phyloP scores from a whole-genome alignment of 2,329 filamentous ascomycete genomes.

The Purpureocillium lavendulum region DNA sequence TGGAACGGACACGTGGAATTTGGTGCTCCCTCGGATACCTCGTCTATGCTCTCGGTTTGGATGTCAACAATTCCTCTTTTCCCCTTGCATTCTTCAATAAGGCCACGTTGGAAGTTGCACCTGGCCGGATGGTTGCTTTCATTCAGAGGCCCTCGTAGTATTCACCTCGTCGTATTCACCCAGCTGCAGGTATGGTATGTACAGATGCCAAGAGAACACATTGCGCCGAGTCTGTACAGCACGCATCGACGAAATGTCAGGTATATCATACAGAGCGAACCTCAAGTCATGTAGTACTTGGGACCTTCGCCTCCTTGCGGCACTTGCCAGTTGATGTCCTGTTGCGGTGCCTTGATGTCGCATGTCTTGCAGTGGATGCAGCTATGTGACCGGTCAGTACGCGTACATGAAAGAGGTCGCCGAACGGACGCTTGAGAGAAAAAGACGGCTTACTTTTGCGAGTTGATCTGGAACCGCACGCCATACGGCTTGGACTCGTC shows the following conservation, averaged over 20 bases:
- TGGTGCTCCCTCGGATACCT: background rate
- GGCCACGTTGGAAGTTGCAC: no score
- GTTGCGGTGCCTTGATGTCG: constrained; percentile 93
- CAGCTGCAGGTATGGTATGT: constrained; percentile 14
- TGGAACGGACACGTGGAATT: constrained; percentile 9
- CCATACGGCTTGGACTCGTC: constrained; percentile 79
- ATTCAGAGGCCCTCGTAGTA: no score
- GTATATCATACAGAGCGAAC: no score
- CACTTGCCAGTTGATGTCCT: constrained; percentile 97
- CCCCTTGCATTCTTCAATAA: constrained; percentile 1
- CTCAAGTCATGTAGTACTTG: constrained; percentile 62
- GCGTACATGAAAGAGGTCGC: background rate
- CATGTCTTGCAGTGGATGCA: constrained; percentile 99
- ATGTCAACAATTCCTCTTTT: constrained; percentile 2
- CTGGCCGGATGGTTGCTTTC: no score
- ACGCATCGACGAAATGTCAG: no score
- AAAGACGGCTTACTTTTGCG: constrained; percentile 70
- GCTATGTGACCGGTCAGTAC: constrained; percentile 34
- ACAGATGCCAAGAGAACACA: background rate
- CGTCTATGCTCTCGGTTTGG: background rate
- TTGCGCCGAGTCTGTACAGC: no score
- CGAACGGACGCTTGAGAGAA: background rate
- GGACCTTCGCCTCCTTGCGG: constrained; percentile 82
- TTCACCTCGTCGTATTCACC: no score
- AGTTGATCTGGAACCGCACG: constrained; percentile 94